Evolutionary conservation across 805 yeast species (phyloP).

Genomic region (Candida easanensis): DNA sequence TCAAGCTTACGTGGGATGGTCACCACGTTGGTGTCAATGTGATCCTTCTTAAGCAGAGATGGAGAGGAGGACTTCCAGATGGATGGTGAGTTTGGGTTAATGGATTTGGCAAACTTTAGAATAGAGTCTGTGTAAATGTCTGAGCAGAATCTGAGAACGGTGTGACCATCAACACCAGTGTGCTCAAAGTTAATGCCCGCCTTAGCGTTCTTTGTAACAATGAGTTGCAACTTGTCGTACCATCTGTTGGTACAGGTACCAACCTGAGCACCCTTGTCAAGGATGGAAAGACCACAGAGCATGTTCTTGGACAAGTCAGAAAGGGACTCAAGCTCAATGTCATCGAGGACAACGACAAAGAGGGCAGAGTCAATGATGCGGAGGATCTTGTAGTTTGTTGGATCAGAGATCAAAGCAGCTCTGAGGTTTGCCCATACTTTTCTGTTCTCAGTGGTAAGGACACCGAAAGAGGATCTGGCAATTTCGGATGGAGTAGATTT

Average conservation of each 20-base stretch:
- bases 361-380: conserved; percentile 77
- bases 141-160: conserved; percentile 81
- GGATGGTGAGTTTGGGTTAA: conserved; percentile 68
- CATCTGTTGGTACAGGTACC: conserved; percentile 95
- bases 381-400: conserved; percentile 66
- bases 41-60: conserved; percentile 40
- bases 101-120: conserved; percentile 77
- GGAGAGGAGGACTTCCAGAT: conserved; percentile 60
- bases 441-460: conserved; percentile 86
- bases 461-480: conserved; percentile 85
- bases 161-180: conserved; percentile 95
- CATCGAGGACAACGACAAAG: conserved; percentile 81
- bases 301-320: conserved; percentile 75
- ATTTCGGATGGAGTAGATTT: conserved; percentile 51
- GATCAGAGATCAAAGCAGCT: conserved; percentile 43
- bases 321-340: conserved; percentile 57
- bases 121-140: conserved; percentile 92
- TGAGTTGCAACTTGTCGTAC: conserved; percentile 90
- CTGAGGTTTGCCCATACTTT: conserved; percentile 83
- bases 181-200: conserved; percentile 94
- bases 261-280: conserved; percentile 83
- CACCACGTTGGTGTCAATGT: conserved; percentile 44
- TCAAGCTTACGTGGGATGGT: conserved; percentile 84
- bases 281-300: conserved; percentile 79
- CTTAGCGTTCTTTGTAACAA: conserved; percentile 82